Evolutionary conservation across 257 asterid species (phyloP).

Genomic region (Knoxia roxburghii): DNA sequence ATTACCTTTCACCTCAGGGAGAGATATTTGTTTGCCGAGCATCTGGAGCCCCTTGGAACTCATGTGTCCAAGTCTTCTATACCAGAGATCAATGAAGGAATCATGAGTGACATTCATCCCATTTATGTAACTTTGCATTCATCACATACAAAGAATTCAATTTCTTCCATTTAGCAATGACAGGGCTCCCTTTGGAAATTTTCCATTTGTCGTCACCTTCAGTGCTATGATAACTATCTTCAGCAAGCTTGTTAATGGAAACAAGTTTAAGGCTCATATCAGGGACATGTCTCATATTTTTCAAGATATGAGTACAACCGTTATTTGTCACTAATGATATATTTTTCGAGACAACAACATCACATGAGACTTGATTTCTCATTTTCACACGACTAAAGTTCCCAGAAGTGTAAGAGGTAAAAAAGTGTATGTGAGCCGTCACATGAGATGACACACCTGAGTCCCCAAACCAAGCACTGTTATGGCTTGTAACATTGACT

Average conservation of each 20-base stretch:
- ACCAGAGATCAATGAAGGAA: no score
- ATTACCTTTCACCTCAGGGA: not conserved
- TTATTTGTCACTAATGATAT: no score
- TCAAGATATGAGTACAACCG: no score
- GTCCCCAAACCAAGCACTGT: no score
- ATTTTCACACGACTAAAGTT: not conserved
- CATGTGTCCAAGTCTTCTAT: not conserved
- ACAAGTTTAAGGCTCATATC: not conserved
- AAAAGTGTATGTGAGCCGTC: not conserved
- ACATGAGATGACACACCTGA: no score
- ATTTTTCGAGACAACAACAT: not conserved
- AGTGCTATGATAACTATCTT: not conserved
- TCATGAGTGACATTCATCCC: no score
- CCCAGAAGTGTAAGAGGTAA: not conserved
- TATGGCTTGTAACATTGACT: no score
- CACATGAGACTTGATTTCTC: not conserved
- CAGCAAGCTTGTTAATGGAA: not conserved
- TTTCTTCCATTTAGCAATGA: not conserved
- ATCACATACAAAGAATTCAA: no score
- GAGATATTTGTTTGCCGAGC: no score
- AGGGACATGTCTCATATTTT: no score
- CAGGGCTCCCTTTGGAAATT: not conserved
- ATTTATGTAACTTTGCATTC: no score
- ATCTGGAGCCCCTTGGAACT: not conserved
- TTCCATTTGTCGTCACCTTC: not conserved